Base-by-base conservation (phyloP, 441 rosid genomes). In the Pelargonium myrrhifolium region DNA sequence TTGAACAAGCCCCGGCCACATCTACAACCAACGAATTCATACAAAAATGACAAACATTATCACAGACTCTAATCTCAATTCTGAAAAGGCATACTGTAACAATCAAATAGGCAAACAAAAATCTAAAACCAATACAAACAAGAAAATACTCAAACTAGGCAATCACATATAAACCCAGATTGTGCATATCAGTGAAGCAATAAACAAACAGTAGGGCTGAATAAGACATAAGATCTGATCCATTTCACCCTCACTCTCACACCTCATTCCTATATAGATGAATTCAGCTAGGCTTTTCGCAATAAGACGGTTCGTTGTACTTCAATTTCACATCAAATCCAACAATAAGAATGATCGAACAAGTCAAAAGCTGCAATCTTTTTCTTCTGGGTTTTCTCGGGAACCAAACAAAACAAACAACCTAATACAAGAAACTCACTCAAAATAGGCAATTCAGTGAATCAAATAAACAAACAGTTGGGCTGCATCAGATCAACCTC, bases 1-100 rank as follows among this genome's bases (percentile, higher is more conserved):
- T 77, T 80, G 81, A 66, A 94, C 84, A 71, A 91, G 85, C 37
- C 86, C 87, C 40, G 96, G 94, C 97, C 99, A 94, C 98, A 94
- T 94, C 96, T 93, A 68, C 69, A 67, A 73, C 3, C 71, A 22
- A 43, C 67, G 68, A 53, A 60, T 61, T 66, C 65, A 37, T 10
- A 55, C 39, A 64, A 28, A 35, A 0, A 15, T 0, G 10, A 18
- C 37, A 6, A 65, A 8, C 4, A 2, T 21, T 22, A 39, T 39
- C 42, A 39, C 42, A 39, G 9, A 39, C 42, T 39, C 42, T 39
- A 39, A 39, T 39, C 42, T 39, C 11, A 39, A 39, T 39, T 39
- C 42, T 39, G 42, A 24, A 24, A 24, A 24, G 2, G 1, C 26
- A 24, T 24, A 40, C 6, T 40, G 11, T 40, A 40, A 24, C 26